Base-by-base conservation (phyloP, 1,284 basidiomycete genomes). In the Puccinia horiana region DNA sequence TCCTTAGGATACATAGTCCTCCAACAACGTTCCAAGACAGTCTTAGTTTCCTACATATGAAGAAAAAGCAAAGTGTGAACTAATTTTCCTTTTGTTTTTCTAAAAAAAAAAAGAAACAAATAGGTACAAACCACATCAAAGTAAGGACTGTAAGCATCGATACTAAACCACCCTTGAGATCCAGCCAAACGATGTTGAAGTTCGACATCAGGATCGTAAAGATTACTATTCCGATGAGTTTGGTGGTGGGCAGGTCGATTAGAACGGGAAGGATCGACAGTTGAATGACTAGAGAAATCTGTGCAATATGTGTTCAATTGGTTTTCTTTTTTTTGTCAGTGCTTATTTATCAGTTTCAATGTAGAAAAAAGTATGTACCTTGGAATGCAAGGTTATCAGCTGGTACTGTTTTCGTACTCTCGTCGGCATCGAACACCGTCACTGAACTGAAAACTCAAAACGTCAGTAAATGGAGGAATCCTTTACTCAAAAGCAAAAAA, bases 1-100 rank as follows among this genome's bases (percentile, higher is more conserved):
- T 88, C 86, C 20, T 86, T 85, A 1, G 88, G 89, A 23, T 89
- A 85, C 85, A 89, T 87, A 3, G 88, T 87, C 83, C 86, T 85
- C 29, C 85, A 86, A 44, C 88, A 86, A 16, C 88, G 86, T 77
- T 88, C 87, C 23, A 88, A 82, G 16, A 89, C 87, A 2, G 87
- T 87, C 44, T 74, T 73, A 37, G 79, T 81, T 81, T 81, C 79
- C 79, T 81, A n/a, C 8, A 8, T 42, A 9, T 58, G 32, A 35
- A 37, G 4, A 63, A 16, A 37, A 44, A 2, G 11, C 18, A 20
- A 47, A 32, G 29, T 73, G 23, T 44, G 35, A 47, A 49, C 12
- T n/a, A n/a, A 35, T 32, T 29, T 6, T 23, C 49, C 29, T 14
- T n/a, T n/a, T 42, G 40, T 11, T 47, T 9, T 37, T 20, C 5